Conservation (phyloP, 495 filamentous ascomycete genomes). For the Penicillium angulare region DNA sequence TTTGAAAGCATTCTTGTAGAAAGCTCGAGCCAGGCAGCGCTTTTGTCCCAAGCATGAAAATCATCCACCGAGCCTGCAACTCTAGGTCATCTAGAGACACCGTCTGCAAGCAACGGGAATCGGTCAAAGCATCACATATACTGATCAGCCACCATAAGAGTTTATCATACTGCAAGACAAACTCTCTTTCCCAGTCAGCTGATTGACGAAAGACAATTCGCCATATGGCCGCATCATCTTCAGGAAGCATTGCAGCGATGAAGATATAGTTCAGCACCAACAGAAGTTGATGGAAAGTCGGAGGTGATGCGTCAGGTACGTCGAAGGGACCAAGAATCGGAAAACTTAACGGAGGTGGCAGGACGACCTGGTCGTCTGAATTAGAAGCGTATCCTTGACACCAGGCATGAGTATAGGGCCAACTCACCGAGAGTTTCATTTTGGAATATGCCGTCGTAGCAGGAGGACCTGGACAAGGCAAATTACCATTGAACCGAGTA, state of each 20-base stretch:
- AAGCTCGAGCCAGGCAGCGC: background rate
- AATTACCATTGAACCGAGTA: no score
- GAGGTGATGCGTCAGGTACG: no score
- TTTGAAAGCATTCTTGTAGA: background rate
- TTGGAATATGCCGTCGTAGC: no score
- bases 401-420: no score
- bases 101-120: background rate
- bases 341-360: no score
- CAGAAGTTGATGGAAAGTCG: background rate
- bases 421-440: no score
- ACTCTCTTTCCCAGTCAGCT: background rate
- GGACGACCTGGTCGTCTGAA: no score
- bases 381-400: no score
- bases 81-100: background rate
- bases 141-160: background rate
- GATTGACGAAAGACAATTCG: background rate
- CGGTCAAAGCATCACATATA: conserved; percentile 1
- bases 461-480: no score
- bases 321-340: no score
- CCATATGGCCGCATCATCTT: background rate
- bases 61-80: background rate
- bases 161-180: background rate
- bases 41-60: background rate
- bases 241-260: background rate
- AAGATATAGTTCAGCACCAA: background rate